These are phyloP conservation scores for Berberis thunbergii DNA, from an alignment of 164 flowering plant species.

Conservation along the genomic window DNA sequence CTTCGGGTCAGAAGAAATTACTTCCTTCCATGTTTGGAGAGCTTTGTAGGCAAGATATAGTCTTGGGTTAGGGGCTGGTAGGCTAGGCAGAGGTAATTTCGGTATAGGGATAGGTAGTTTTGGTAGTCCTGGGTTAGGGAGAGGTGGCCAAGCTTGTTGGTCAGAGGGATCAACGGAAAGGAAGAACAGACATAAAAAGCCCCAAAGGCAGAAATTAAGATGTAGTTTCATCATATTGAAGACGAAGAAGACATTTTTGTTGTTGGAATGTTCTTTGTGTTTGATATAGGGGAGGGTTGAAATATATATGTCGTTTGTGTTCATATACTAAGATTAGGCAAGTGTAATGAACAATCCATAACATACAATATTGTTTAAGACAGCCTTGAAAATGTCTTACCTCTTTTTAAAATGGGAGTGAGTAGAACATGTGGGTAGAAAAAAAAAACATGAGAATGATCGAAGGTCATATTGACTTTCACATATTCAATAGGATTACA, in stretches of 20 bases:
- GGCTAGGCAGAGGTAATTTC: conserved; percentile 1
- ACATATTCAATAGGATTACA: not conserved
- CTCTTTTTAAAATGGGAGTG: not conserved
- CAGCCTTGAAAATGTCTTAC: too few species aligned
- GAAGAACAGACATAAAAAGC: conserved; percentile 7
- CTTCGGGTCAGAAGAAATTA: conserved; percentile 56
- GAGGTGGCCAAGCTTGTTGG: conserved; percentile 9
- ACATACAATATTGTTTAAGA: too few species aligned
- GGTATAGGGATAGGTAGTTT: not conserved
- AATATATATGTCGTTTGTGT: conserved; percentile 1
- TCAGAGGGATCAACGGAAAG: conserved; percentile 14
- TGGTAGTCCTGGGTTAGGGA: conserved; percentile 8
- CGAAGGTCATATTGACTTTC: not conserved
- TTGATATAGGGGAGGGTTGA: conserved; percentile 1
- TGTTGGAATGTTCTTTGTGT: not conserved
- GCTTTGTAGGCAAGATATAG: conserved; percentile 54
- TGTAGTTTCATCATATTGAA: conserved; percentile 13
- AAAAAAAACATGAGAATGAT: not conserved
- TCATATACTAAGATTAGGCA: not conserved
- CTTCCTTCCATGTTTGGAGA: conserved; percentile 64
- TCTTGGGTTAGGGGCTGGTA: conserved; percentile 29
- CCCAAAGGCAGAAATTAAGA: conserved; percentile 10
- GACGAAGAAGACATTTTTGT: not conserved
- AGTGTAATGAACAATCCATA: too few species aligned
- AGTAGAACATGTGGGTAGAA: not conserved